Evolutionary conservation across 2,329 filamentous ascomycete genomes (phyloP), one percentile per base, ranked within the genome.

Genomic region (Diaporthe citriasiana): DNA sequence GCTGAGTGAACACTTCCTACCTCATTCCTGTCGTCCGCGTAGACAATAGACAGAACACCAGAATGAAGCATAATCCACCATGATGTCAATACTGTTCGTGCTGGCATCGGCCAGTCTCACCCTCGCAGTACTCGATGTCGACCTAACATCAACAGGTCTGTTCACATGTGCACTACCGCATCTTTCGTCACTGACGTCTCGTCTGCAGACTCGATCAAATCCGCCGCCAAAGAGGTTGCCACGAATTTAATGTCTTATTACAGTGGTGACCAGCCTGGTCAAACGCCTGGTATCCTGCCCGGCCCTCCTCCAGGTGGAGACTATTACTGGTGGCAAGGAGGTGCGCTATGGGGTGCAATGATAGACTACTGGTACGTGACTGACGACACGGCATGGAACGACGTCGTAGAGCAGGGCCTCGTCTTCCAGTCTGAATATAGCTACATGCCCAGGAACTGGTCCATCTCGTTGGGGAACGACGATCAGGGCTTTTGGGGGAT

Each of bases 401-500:
- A 85, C 45, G 81, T 87, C 12, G 73, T 78, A 17, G 42, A 70
- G 42, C 55, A 74, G 30, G 76, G 78, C 4, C 68, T 81, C 22
- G 19, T 79, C 45, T 80, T 79, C 76, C 80, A 82, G 75, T 79
- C 79, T 1, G 59, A 73, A 15, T 79, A 79, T 73, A 76, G 75
- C 66, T 82, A 78, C 75, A 78, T 79, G 80, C 79, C 79, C 12
- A 59, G 40, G 22, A 81, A 81, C 74, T 81, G 78, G 79, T 80
- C 80, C n/a, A 76, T 77, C 12, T 80, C 80, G 27, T 76, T 81
- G 35, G 80, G 81, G 13, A 93, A 92, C 78, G 91, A 93, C 76
- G 91, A 93, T 78, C 91, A 93, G 82, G 89, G 86, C 15, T 92
- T 92, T 82, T 93, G 91, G 91, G 91, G 88, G 69, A 88, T 93